Conservation (phyloP, 2,329 filamentous ascomycete genomes). For the Aspergillus unguis region DNA sequence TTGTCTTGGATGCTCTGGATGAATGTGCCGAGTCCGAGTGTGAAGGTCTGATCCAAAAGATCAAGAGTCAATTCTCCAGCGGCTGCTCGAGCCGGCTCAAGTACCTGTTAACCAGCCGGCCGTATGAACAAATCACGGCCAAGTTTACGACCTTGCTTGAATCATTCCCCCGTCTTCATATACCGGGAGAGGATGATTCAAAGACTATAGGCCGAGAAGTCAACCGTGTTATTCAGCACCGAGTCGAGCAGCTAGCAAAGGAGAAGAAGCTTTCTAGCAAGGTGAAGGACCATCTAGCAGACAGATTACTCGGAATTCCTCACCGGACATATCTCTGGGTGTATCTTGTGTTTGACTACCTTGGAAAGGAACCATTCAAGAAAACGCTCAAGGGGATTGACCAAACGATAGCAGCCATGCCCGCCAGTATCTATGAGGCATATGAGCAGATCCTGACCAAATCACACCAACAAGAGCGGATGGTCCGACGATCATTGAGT, state of each 20-base stretch:
- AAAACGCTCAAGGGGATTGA: background rate
- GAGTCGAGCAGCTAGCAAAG: slow-evolving; percentile 21
- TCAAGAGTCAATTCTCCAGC: slow-evolving; percentile 5
- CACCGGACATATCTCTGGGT: slow-evolving; percentile 1
- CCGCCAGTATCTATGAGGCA: slow-evolving; percentile 29
- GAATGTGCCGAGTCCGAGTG: slow-evolving; percentile 32
- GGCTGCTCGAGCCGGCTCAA: slow-evolving; percentile 21
- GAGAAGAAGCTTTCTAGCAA: slow-evolving; percentile 15
- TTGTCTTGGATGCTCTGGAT: slow-evolving; percentile 44
- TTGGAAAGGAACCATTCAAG: slow-evolving; percentile 11
- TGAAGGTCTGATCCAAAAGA: slow-evolving; percentile 15
- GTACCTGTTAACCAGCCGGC: slow-evolving; percentile 38
- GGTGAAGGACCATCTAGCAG: slow-evolving; percentile 3
- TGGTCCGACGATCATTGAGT: slow-evolving; percentile 12
- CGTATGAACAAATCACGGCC: slow-evolving; percentile 29
- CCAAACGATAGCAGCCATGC: slow-evolving; percentile 2
- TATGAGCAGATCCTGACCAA: slow-evolving; percentile 24
- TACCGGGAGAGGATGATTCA: slow-evolving; percentile 38
- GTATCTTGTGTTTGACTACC: slow-evolving; percentile 11
- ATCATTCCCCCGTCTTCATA: slow-evolving; percentile 29
- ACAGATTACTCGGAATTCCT: slow-evolving; percentile 9
- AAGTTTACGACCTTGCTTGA: slow-evolving; percentile 22
- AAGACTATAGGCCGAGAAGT: slow-evolving; percentile 37
- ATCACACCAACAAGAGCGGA: background rate
- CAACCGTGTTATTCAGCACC: slow-evolving; percentile 30